These are phyloP conservation scores for Neurospora sp. DNA, from an alignment of 495 filamentous ascomycete species.

Conservation along the genomic window DNA sequence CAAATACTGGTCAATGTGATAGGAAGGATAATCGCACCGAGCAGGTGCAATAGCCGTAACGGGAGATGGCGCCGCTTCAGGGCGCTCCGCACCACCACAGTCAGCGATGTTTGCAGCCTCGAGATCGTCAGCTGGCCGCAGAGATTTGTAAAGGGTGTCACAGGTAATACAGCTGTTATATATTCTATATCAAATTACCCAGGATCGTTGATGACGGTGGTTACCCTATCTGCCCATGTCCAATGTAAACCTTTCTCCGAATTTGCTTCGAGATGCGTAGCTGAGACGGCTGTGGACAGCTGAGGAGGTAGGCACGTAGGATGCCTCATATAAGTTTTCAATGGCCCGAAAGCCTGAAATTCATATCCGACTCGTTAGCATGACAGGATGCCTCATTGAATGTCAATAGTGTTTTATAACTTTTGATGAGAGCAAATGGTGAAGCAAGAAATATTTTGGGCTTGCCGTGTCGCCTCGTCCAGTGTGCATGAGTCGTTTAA, in stretches of 20 bases:
- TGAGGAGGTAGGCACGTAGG: background rate
- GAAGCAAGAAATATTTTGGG: background rate
- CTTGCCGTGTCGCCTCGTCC: background rate
- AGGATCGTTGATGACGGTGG: background rate
- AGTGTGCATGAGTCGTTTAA: background rate
- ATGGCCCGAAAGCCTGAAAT: background rate
- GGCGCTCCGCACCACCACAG: background rate
- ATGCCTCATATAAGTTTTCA: background rate
- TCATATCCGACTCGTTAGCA: background rate
- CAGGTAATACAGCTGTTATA: background rate
- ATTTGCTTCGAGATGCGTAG: background rate
- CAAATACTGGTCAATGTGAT: background rate
- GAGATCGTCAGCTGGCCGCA: background rate
- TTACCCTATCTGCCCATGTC: background rate
- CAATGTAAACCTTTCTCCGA: background rate
- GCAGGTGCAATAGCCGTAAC: background rate
- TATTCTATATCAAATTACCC: background rate
- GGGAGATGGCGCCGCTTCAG: background rate
- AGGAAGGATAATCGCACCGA: background rate
- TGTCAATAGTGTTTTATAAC: background rate
- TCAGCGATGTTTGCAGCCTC: background rate
- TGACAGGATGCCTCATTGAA: background rate
- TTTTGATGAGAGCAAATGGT: background rate
- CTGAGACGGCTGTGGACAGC: background rate
- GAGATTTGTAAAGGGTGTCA: background rate